Evolutionary conservation across 2,329 filamentous ascomycete species (phyloP).

Genomic region (Trichophaea hybrida): DNA sequence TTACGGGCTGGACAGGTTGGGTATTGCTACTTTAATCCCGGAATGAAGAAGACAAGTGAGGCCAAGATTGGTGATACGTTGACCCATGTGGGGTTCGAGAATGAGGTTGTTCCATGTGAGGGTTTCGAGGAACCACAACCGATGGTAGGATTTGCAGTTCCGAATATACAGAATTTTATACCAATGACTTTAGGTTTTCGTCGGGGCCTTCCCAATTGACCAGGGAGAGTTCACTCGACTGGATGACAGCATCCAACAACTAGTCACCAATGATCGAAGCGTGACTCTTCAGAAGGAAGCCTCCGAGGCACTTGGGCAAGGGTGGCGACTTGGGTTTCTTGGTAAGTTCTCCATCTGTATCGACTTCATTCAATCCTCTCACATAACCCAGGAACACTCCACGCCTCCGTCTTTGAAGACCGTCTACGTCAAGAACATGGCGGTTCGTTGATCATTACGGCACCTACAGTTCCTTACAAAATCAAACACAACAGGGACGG

Average conservation of each 20-base stretch:
- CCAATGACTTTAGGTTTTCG: constrained; percentile 45
- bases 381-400: constrained; percentile 54
- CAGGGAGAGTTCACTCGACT: constrained; percentile 54
- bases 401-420: constrained; percentile 98
- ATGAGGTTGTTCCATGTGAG: constrained; percentile 61
- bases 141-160: constrained; percentile 44
- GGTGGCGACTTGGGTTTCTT: constrained; percentile 86
- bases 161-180: not conserved
- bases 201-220: constrained; percentile 88
- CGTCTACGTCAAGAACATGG: constrained; percentile 87
- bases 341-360: constrained; percentile 30
- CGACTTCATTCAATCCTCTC: not conserved
- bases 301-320: constrained; percentile 82
- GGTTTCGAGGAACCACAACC: constrained; percentile 96
- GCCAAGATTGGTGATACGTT: constrained; percentile 94
- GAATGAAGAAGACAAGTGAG: constrained; percentile 93
- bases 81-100: constrained; percentile 65
- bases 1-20: constrained; percentile 88
- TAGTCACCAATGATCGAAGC: constrained; percentile 87
- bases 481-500: constrained; percentile 59
- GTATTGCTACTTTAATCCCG: constrained; percentile 83
- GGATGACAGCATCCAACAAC: constrained; percentile 74
- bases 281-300: constrained; percentile 89
- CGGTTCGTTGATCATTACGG: constrained; percentile 88
- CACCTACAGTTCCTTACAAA: constrained; percentile 85